A percentile compares a stretch with the other conserved stretches of the same genome.
These are phyloP conservation scores for Capsicum baccatum DNA, from an alignment of 257 asterid genomes.

Conservation along the genomic window DNA sequence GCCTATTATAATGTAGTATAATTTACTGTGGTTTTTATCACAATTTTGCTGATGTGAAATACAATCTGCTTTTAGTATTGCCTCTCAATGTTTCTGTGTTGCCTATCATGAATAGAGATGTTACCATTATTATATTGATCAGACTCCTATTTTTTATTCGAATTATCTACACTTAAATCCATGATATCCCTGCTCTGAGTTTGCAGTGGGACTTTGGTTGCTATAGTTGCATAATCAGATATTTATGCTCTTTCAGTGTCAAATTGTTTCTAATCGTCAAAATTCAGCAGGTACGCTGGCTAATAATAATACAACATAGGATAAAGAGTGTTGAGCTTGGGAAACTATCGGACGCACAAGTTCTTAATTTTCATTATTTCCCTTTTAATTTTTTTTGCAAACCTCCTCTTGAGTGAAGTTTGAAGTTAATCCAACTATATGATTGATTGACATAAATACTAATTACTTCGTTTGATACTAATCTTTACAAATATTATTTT, in stretches of 20 bases:
- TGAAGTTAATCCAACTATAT: no score
- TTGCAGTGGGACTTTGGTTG: not conserved
- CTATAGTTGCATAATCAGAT: not conserved
- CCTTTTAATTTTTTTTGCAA: constrained; percentile 47
- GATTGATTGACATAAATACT: no score
- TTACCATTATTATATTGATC: not conserved
- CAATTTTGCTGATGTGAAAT: not conserved
- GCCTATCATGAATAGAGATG: not conserved
- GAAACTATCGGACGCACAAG: constrained; percentile 63
- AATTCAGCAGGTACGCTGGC: constrained; percentile 82
- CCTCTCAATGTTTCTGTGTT: not conserved
- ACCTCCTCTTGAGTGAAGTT: constrained; percentile 66
- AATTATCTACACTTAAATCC: not conserved
- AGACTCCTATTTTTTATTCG: not conserved
- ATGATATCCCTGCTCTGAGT: not conserved
- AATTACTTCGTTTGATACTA: no score
- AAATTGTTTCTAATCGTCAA: constrained; percentile 24
- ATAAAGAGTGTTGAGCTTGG: constrained; percentile 80
- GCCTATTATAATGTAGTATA: not conserved
- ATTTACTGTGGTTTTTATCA: not conserved
- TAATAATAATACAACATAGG: constrained; percentile 80
- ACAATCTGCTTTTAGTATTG: not conserved
- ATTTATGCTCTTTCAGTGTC: constrained; percentile 12
- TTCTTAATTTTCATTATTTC: constrained; percentile 90
- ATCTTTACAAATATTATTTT: no score